These are phyloP conservation scores for Leccinum arenicola DNA, from an alignment of 768 basidiomycete species.

Conservation along the genomic window DNA sequence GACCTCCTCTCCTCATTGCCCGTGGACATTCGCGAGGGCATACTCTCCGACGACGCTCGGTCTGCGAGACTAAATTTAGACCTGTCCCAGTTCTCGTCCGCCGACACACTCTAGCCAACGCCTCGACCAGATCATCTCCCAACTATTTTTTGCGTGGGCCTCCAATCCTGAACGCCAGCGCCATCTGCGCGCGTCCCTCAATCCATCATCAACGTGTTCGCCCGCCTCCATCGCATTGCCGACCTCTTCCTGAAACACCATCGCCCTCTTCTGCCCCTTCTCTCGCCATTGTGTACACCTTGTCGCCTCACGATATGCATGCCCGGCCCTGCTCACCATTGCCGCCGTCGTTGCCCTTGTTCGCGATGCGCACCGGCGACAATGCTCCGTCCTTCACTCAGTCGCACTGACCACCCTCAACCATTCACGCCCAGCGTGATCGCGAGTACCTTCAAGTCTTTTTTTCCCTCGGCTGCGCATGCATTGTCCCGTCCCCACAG, in stretches of 20 bases:
- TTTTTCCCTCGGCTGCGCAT: too few species aligned
- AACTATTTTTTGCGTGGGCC: slow-evolving; percentile 55
- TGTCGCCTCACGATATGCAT: slow-evolving; percentile 90
- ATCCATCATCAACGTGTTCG: slow-evolving; percentile 38
- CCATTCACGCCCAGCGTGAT: too few species aligned
- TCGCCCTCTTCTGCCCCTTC: slow-evolving; percentile 33
- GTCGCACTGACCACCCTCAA: too few species aligned
- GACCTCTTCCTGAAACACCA: slow-evolving; percentile 50
- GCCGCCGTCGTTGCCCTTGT: slow-evolving; percentile 50
- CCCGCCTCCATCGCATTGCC: slow-evolving; percentile 35
- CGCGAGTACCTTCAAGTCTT: too few species aligned
- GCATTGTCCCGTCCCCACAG: too few species aligned
- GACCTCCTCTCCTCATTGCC: slow-evolving; percentile 45
- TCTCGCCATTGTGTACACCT: slow-evolving; percentile 80
- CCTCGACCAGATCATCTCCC: slow-evolving; percentile 31
- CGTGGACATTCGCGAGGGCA: slow-evolving; percentile 36
- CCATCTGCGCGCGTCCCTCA: slow-evolving; percentile 30
- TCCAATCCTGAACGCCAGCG: slow-evolving; percentile 31
- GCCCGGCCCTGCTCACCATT: slow-evolving; percentile 81
- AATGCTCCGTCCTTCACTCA: too few species aligned
- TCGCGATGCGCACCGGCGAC: too few species aligned
- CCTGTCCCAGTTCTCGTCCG: slow-evolving; percentile 40
- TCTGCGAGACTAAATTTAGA: neutral
- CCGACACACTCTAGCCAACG: slow-evolving; percentile 26
- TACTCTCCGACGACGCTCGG: slow-evolving; percentile 15